A percentile compares a stretch with the other conserved stretches of the same genome.
Evolutionary conservation across 768 basidiomycete species (phyloP).

Genomic region (Omphalotus guepiniiformis): DNA sequence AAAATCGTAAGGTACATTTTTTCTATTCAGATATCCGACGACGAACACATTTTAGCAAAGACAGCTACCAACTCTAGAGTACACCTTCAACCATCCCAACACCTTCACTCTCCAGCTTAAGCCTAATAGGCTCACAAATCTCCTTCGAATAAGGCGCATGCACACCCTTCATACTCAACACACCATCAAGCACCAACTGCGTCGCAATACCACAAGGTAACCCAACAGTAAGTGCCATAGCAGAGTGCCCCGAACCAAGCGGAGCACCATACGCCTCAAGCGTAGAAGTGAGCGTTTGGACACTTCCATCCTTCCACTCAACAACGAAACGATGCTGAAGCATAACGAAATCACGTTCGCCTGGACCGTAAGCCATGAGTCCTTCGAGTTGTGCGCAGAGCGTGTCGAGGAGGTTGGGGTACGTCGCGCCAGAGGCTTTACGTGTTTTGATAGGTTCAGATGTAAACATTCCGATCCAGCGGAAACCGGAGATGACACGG

Average conservation of each 20-base stretch:
- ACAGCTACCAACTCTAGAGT: too few species aligned
- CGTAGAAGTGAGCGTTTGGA: slow-evolving; percentile 82
- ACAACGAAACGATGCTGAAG: slow-evolving; percentile 98
- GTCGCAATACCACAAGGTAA: slow-evolving; percentile 92
- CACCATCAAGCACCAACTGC: slow-evolving; percentile 88
- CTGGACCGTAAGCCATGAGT: slow-evolving; percentile 86
- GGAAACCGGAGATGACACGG: slow-evolving; percentile 84
- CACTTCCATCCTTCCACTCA: slow-evolving; percentile 78
- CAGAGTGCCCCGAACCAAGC: slow-evolving; percentile 57
- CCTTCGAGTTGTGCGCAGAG: slow-evolving; percentile 87
- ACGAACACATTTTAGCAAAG: too few species aligned
- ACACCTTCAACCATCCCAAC: slow-evolving; percentile 62
- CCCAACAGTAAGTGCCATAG: slow-evolving; percentile 92
- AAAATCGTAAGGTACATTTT: too few species aligned
- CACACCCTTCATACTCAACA: slow-evolving; percentile 73
- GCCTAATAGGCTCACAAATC: slow-evolving; percentile 72
- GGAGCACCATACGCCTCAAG: slow-evolving; percentile 85
- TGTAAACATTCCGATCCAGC: slow-evolving; percentile 94
- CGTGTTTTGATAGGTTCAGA: slow-evolving; percentile 54
- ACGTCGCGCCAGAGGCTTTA: slow-evolving; percentile 28
- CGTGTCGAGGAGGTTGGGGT: slow-evolving; percentile 79
- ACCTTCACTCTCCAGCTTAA: slow-evolving; percentile 67
- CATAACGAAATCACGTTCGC: slow-evolving; percentile 95
- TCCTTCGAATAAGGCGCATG: slow-evolving; percentile 84
- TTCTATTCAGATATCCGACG: too few species aligned